Conservation (phyloP, 805 yeast species). For the Scheffersomyces coipomensis region DNA sequence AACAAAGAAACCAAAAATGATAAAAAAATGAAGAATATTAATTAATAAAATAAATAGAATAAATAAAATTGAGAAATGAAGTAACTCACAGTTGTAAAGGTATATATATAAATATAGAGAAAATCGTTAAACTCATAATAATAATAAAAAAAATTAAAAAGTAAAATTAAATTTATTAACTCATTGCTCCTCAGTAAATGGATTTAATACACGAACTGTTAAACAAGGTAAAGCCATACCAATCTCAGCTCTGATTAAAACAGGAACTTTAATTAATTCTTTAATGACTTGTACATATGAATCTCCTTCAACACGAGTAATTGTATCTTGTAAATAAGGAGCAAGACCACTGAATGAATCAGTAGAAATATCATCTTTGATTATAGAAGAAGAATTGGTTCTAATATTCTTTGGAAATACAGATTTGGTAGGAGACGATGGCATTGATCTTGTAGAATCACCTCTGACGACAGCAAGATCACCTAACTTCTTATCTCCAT, state of each 20-base stretch:
- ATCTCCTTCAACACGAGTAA: slow-evolving; percentile 60
- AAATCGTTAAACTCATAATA: not conserved
- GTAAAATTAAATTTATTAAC: not conserved
- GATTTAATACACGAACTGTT: slow-evolving; percentile 88
- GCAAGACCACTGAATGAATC: slow-evolving; percentile 34
- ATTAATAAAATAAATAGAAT: not conserved
- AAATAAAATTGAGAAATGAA: not conserved
- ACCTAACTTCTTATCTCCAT: slow-evolving; percentile 2
- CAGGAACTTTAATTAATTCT: slow-evolving; percentile 77
- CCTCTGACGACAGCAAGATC: not conserved
- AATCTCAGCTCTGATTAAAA: slow-evolving; percentile 82
- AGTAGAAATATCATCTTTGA: slow-evolving; percentile 10
- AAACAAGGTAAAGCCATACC: slow-evolving; percentile 96
- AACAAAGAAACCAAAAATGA: too few relatives aligned
- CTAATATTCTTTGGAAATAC: slow-evolving; percentile 19
- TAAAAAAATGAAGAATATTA: too few relatives aligned
- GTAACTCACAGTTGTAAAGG: too few relatives aligned
- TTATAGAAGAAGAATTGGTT: slow-evolving; percentile 17
- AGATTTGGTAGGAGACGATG: slow-evolving; percentile 19
- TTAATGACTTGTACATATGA: slow-evolving; percentile 74
- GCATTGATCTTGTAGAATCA: slow-evolving; percentile 21
- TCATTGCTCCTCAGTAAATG: slow-evolving; percentile 48
- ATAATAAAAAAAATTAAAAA: slow-evolving; percentile 1
- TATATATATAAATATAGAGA: too few relatives aligned
- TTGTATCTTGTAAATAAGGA: slow-evolving; percentile 57